Evolutionary conservation across 768 basidiomycete species (phyloP).

Genomic region (Naganishia kalamii): DNA sequence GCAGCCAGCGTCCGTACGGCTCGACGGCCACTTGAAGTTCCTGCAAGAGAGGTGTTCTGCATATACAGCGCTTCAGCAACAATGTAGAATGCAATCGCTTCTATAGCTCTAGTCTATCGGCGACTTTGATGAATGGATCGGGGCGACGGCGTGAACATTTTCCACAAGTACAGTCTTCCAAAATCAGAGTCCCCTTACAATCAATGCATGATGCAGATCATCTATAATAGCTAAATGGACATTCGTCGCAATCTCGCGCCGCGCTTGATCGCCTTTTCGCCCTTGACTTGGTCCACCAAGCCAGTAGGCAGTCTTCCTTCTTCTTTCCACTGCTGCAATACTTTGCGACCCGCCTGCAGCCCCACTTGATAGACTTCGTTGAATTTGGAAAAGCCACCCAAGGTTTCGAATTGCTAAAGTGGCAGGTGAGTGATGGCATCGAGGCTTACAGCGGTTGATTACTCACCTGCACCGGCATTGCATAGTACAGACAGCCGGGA

Average conservation of each 20-base stretch:
- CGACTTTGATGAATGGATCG: too few relatives aligned
- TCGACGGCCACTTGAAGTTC: too few relatives aligned
- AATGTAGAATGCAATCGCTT: too few relatives aligned
- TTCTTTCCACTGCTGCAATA: slow-evolving; percentile 69
- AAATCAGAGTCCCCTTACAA: too few relatives aligned
- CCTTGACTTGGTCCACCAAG: slow-evolving; percentile 50
- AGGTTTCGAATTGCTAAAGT: slow-evolving; percentile 67
- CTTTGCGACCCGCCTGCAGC: slow-evolving; percentile 63
- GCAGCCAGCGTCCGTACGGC: too few relatives aligned
- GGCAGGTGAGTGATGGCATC: background rate
- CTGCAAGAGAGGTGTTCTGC: too few relatives aligned
- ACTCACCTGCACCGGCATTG: slow-evolving; percentile 83
- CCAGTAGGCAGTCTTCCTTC: slow-evolving; percentile 77
- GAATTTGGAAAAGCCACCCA: slow-evolving; percentile 75
- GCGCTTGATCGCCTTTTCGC: slow-evolving; percentile 17
- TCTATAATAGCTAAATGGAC: slow-evolving; percentile 5
- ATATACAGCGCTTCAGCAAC: too few relatives aligned
- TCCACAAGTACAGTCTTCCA: background rate
- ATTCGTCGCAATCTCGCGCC: slow-evolving; percentile 20
- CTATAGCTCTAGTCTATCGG: too few relatives aligned
- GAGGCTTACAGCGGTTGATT: background rate
- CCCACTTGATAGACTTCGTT: slow-evolving; percentile 82
- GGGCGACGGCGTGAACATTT: background rate
- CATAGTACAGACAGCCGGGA: slow-evolving; percentile 82
- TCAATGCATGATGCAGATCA: background rate